Conservation (phyloP, 164 flowering plant genomes). For the Magnolia changhungtana region DNA sequence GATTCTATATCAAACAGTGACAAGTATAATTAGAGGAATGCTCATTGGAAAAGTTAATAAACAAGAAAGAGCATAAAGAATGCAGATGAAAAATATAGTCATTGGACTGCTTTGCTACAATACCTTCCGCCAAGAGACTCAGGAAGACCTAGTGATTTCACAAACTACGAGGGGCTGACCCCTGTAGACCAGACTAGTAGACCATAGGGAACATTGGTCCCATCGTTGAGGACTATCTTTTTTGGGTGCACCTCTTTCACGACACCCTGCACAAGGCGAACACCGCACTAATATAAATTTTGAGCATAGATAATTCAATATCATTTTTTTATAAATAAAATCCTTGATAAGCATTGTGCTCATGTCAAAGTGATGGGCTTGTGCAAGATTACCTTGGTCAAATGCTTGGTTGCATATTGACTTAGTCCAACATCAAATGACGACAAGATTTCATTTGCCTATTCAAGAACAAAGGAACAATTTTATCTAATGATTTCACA, state of each 20-base stretch:
- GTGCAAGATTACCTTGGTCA: slow-evolving; percentile 45
- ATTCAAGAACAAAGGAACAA: no score
- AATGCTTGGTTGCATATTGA: slow-evolving; percentile 71
- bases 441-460: slow-evolving; percentile 88
- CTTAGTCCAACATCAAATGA: slow-evolving; percentile 74
- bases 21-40: not conserved
- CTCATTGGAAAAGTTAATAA: no score
- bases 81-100: not conserved
- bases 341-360: not conserved
- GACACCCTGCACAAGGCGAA: slow-evolving; percentile 57
- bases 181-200: slow-evolving; percentile 93
- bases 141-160: slow-evolving; percentile 64
- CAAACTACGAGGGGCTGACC: slow-evolving; percentile 74
- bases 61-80: no score
- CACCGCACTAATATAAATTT: slow-evolving; percentile 54
- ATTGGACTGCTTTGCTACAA: not conserved
- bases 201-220: slow-evolving; percentile 79
- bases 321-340: not conserved
- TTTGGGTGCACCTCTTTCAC: slow-evolving; percentile 79
- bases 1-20: slow-evolving; percentile 39
- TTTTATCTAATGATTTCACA: not conserved
- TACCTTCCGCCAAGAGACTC: slow-evolving; percentile 84
- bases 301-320: slow-evolving; percentile 4
- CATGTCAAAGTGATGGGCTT: not conserved
- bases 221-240: slow-evolving; percentile 71